A percentile compares a stretch with the other conserved stretches of the same genome.
Conservation (phyloP, 805 yeast species). For the Wickerhamomyces chambardii region DNA sequence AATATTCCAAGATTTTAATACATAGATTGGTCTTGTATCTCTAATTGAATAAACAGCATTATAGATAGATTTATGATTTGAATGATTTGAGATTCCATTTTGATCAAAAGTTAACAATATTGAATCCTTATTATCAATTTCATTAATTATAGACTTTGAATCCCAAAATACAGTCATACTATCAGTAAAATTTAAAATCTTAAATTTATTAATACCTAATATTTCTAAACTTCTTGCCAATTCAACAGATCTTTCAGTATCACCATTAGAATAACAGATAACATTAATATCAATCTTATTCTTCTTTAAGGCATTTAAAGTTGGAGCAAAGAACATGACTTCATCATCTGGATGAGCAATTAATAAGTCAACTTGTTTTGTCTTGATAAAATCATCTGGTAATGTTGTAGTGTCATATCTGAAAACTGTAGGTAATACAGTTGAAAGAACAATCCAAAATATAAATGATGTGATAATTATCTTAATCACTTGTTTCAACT, state of each 20-base stretch:
- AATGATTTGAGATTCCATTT: constrained; percentile 75
- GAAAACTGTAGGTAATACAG: constrained; percentile 1
- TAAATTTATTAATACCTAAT: constrained; percentile 35
- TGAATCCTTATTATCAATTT: constrained; percentile 23
- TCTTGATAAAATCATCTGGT: neutral
- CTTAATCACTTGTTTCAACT: neutral
- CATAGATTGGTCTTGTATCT: constrained; percentile 11
- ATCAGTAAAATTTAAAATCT: constrained; percentile 52
- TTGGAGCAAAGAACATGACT: constrained; percentile 92
- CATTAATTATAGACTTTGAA: constrained; percentile 25
- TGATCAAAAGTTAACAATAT: constrained; percentile 73
- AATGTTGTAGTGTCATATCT: neutral
- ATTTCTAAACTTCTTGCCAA: constrained; percentile 42
- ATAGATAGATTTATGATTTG: constrained; percentile 70
- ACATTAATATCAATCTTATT: constrained; percentile 43
- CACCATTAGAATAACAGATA: constrained; percentile 72
- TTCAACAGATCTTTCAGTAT: constrained; percentile 60
- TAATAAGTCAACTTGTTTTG: constrained; percentile 33
- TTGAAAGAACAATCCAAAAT: constrained; percentile 1
- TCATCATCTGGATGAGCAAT: constrained; percentile 99
- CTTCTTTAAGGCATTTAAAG: constrained; percentile 48
- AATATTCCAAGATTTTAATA: constrained; percentile 23
- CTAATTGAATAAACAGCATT: constrained; percentile 30
- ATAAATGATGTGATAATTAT: neutral
- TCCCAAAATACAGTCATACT: constrained; percentile 67